These are phyloP conservation scores for Truncatella angustata DNA, from an alignment of 2,329 filamentous ascomycete genomes.

Conservation along the genomic window DNA sequence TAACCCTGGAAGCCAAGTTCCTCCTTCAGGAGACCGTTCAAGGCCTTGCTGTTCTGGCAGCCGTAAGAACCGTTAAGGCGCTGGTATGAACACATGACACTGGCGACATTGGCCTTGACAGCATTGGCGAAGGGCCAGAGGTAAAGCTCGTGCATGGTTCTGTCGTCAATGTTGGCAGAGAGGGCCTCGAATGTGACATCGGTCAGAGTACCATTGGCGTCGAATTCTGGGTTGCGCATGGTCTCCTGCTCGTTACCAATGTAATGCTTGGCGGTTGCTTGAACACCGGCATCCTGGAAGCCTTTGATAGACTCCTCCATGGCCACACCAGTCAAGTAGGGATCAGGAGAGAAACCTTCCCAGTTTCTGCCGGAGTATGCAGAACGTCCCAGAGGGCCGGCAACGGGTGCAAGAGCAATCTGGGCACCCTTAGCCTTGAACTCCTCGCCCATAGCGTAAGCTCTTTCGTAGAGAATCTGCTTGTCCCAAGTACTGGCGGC, in stretches of 20 bases:
- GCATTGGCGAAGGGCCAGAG: conserved; percentile 77
- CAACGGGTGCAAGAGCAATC: conserved; percentile 53
- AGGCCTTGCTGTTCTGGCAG: conserved; percentile 71
- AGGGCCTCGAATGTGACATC: conserved; percentile 20
- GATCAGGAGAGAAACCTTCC: conserved; percentile 64
- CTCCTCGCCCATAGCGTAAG: conserved; percentile 50
- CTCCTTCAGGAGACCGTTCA: conserved; percentile 36
- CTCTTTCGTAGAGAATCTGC: conserved; percentile 49
- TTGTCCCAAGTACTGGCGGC: conserved; percentile 71
- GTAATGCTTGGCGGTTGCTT: conserved; percentile 38
- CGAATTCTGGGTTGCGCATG: conserved; percentile 11
- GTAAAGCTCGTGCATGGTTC: conserved; percentile 74
- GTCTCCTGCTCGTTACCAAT: conserved; percentile 30
- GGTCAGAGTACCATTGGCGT: conserved; percentile 5
- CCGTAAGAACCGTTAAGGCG: conserved; percentile 77
- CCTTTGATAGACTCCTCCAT: conserved; percentile 34
- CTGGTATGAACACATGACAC: conserved; percentile 69
- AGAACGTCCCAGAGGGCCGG: conserved; percentile 41
- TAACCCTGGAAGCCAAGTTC: conserved; percentile 49
- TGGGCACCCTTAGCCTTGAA: conserved; percentile 72
- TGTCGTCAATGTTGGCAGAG: conserved; percentile 68
- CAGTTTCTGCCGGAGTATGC: conserved; percentile 60
- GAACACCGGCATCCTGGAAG: conserved; percentile 34
- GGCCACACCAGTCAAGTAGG: conserved; percentile 61
- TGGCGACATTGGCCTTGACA: conserved; percentile 63